Evolutionary conservation across 169 alveolate species (phyloP).

Genomic region (Cryptosporidium xiaoi): DNA sequence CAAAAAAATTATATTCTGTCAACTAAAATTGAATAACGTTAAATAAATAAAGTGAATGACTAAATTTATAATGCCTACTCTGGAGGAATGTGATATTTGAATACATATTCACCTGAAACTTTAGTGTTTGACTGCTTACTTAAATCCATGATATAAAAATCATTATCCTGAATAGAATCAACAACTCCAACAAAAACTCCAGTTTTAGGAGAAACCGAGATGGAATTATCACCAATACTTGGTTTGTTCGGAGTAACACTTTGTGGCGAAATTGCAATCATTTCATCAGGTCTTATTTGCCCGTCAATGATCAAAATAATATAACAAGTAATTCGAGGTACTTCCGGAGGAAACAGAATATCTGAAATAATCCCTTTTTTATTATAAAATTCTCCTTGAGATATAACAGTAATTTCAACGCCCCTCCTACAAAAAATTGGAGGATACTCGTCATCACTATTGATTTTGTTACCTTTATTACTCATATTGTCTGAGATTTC

Average conservation of each 20-base stretch:
- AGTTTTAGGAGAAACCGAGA: constrained; percentile 54
- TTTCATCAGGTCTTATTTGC: constrained; percentile 63
- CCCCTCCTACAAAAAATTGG: constrained; percentile 70
- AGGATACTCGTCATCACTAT: background rate
- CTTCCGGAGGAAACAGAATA: constrained; percentile 61
- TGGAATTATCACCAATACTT: constrained; percentile 40
- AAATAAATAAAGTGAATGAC: too few species aligned
- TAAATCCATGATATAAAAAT: constrained; percentile 12
- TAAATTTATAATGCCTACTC: constrained; percentile 5
- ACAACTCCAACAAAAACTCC: constrained; percentile 57
- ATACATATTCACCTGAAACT: constrained; percentile 55
- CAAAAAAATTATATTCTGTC: background rate
- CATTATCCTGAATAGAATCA: constrained; percentile 48
- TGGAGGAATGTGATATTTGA: constrained; percentile 70
- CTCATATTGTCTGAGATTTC: background rate
- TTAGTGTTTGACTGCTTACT: constrained; percentile 19
- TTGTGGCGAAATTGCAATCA: constrained; percentile 72
- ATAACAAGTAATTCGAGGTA: constrained; percentile 59
- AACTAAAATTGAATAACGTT: background rate
- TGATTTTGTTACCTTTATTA: too few species aligned
- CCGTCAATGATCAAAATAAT: constrained; percentile 54
- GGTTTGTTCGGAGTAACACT: constrained; percentile 62
- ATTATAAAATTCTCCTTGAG: constrained; percentile 70
- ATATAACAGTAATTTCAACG: constrained; percentile 55
- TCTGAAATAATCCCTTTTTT: constrained; percentile 57